A percentile compares a stretch with the other conserved stretches of the same genome.
phyloP scores from a whole-genome alignment of 257 asterid species.

The Ballota nigra region DNA sequence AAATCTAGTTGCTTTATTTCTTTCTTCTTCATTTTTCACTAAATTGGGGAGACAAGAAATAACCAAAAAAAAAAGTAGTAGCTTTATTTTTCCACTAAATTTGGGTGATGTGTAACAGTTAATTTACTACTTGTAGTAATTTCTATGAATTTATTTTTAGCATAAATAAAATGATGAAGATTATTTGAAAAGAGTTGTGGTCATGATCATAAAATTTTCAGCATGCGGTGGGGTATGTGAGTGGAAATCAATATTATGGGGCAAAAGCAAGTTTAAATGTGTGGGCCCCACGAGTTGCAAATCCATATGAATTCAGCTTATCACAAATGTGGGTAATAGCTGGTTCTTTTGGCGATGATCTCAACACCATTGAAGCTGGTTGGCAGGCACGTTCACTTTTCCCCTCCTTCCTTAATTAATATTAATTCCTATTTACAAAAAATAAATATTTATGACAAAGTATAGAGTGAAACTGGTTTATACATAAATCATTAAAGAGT shows the following conservation, averaged over 20 bases:
- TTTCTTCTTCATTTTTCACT: too few species aligned
- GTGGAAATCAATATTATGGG: constrained; percentile 69
- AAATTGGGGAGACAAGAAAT: too few species aligned
- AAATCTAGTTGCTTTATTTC: too few species aligned
- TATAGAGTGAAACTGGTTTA: too few species aligned
- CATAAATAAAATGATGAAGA: neutral
- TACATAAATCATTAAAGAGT: too few species aligned
- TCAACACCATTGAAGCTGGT: constrained; percentile 96
- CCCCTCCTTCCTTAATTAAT: neutral
- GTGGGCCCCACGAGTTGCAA: constrained; percentile 78
- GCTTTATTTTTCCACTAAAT: too few species aligned
- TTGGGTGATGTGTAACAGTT: neutral
- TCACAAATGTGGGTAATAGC: constrained; percentile 91
- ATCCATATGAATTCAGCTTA: constrained; percentile 67
- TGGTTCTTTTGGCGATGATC: constrained; percentile 75
- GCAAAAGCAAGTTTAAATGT: constrained; percentile 88
- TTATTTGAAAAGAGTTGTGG: neutral
- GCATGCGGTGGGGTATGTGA: constrained; percentile 95
- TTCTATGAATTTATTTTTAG: neutral
- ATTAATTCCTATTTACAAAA: neutral
- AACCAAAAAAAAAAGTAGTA: too few species aligned
- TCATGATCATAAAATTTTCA: constrained; percentile 18
- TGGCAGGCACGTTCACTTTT: constrained; percentile 59
- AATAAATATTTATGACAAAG: too few species aligned
- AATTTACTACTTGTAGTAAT: neutral